Evolutionary conservation across 495 filamentous ascomycete species (phyloP), one percentile per base, ranked within the genome.

Genomic region (Neurospora cerealis): DNA sequence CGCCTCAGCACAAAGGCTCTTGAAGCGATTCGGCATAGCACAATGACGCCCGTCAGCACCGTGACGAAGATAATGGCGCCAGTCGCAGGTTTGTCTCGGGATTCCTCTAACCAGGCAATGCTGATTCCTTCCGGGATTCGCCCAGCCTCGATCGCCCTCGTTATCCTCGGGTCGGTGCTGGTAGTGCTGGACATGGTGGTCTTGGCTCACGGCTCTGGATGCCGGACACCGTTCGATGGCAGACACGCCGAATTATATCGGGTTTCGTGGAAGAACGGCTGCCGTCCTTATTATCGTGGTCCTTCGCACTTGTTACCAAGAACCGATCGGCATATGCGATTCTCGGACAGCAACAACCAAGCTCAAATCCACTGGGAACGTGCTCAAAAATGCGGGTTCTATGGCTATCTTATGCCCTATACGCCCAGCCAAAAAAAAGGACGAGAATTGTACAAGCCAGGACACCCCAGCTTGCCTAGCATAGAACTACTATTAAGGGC

Each of bases 11-110:
- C 71, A 46, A 80, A 80, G 5, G 73, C 34, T 44, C 84, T 76
- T 8, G 84, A 84, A 72, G 82, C 81, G 10, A 81, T 74, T 41
- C 84, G 78, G 24, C 80, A 21, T 32, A 77, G 66, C 72, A 84
- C 77, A 36, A 84, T 17, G 7, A 81, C 4, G 2, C 73, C 73
- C 2, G 83, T 80, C 40, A 85, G 75, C 44, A 79, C 77, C 71
- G 79, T 74, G 71, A 85, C 74, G 75, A 83, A 82, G 42, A 85
- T 69, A 66, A 86, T 84, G 54, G 80, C 83, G 69, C 78, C 79
- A 70, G 82, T 80, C n/a, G 84, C 79, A 13, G 81, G 70, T 0
- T 60, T 42, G 76, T 86, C 84, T 28, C 82, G 80, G 34, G 77
- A 80, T 75, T 86, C 48, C 24, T 82, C 78, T n/a, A 86, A 75